A percentile compares a stretch with the other conserved stretches of the same genome.
These are phyloP conservation scores for Euphorbia celastroides DNA, from an alignment of 441 rosid species.

Conservation along the genomic window DNA sequence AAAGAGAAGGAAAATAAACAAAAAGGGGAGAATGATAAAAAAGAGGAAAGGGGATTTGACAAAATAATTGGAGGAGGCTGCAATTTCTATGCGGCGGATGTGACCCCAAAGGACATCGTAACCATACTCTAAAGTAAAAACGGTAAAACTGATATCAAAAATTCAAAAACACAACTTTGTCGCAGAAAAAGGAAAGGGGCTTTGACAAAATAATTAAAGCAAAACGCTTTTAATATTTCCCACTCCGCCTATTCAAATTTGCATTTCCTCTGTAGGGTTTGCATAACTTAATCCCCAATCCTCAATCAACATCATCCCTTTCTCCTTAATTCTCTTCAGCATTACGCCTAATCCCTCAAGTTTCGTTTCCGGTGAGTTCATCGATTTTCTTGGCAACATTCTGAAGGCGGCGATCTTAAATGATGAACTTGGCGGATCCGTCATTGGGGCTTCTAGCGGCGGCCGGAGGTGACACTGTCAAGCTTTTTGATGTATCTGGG, in stretches of 20 bases:
- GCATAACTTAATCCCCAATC: not conserved
- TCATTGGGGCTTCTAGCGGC: slow-evolving; percentile 67
- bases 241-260: slow-evolving; percentile 17
- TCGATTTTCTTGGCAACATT: slow-evolving; percentile 7
- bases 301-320: not conserved
- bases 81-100: slow-evolving; percentile 24
- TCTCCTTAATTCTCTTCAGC: slow-evolving; percentile 1
- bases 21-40: not conserved
- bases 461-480: slow-evolving; percentile 84
- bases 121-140: too few relatives aligned
- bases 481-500: slow-evolving; percentile 71
- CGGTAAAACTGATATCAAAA: too few relatives aligned
- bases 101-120: too few relatives aligned
- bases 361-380: slow-evolving; percentile 3
- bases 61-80: slow-evolving; percentile 18
- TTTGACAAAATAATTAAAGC: slow-evolving; percentile 8
- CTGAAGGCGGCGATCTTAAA: not conserved
- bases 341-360: not conserved
- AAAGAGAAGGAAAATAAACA: slow-evolving; percentile 7
- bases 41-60: not conserved
- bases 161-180: too few relatives aligned
- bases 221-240: slow-evolving; percentile 3
- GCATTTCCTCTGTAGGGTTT: not conserved
- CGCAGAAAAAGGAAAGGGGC: too few relatives aligned
- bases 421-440: slow-evolving; percentile 60